Evolutionary conservation across 139 green algal genomes (phyloP).

Genomic region (Volvox reticuliferus): DNA sequence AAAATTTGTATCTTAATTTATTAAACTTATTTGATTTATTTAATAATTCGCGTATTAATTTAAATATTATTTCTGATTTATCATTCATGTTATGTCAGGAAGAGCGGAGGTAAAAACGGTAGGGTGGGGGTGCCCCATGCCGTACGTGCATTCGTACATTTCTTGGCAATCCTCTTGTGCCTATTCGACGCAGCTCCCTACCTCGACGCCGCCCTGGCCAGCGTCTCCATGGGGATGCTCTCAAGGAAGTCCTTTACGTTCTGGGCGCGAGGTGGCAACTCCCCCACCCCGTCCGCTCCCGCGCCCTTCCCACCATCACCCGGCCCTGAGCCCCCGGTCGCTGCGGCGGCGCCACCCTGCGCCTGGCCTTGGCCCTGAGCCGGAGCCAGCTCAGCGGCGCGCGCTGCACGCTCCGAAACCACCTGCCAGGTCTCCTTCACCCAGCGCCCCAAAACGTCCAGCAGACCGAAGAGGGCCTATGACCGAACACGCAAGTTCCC

Average conservation of each 20-base stretch:
- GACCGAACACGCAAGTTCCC: background rate
- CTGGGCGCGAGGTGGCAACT: constrained; percentile 38
- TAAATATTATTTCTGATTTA: too few relatives aligned
- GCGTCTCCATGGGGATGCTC: constrained; percentile 69
- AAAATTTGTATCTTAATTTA: too few relatives aligned
- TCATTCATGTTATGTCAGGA: too few relatives aligned
- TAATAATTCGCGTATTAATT: too few relatives aligned
- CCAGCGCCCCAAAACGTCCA: constrained; percentile 89
- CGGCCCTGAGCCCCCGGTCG: background rate
- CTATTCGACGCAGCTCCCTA: background rate
- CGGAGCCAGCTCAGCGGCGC: too few relatives aligned
- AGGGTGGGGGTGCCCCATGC: too few relatives aligned
- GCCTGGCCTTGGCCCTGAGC: background rate
- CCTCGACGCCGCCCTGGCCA: constrained; percentile 73
- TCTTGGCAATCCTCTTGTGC: too few relatives aligned
- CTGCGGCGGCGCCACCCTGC: background rate
- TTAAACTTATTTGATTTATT: too few relatives aligned
- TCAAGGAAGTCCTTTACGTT: constrained; percentile 72
- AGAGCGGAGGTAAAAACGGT: too few relatives aligned
- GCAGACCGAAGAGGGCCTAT: constrained; percentile 84
- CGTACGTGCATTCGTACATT: too few relatives aligned
- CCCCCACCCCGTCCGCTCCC: background rate
- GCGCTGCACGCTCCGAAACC: background rate
- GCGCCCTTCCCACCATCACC: background rate
- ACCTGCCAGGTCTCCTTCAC: constrained; percentile 48